phyloP scores from a whole-genome alignment of 345 rosid genomes.

The Pistacia integerrima region DNA sequence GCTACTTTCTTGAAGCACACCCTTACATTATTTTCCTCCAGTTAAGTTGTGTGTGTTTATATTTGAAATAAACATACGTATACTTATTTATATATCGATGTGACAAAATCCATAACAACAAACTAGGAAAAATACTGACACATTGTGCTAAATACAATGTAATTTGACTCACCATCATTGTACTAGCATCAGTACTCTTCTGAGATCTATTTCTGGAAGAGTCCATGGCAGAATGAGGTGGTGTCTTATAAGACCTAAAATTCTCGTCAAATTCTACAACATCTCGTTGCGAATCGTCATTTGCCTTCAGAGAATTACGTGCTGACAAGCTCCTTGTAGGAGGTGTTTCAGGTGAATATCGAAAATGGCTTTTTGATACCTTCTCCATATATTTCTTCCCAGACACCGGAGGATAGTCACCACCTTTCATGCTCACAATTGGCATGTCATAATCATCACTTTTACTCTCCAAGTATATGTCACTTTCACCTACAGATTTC shows the following conservation, averaged over 20 bases:
- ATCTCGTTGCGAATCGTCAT: conserved; percentile 59
- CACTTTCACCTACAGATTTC: conserved; percentile 62
- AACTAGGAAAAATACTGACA: neutral
- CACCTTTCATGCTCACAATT: conserved; percentile 35
- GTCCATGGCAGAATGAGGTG: conserved; percentile 53
- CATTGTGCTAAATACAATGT: neutral
- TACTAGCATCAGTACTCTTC: conserved; percentile 56
- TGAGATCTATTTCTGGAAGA: conserved; percentile 64
- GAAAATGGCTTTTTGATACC: conserved; percentile 39
- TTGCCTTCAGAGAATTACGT: conserved; percentile 45
- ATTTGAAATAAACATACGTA: neutral
- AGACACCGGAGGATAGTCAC: conserved; percentile 39
- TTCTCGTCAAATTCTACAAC: conserved; percentile 58
- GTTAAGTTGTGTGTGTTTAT: neutral
- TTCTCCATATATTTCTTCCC: conserved; percentile 54
- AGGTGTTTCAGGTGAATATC: conserved; percentile 61
- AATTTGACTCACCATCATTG: conserved; percentile 46
- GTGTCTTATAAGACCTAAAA: conserved; percentile 58
- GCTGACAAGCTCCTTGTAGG: conserved; percentile 42
- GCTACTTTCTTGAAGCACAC: too few species aligned
- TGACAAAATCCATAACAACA: conserved; percentile 5
- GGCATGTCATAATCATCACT: conserved; percentile 70
- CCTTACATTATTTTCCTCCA: neutral
- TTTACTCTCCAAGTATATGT: conserved; percentile 64
- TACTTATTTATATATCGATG: neutral